Base-by-base conservation (phyloP, 768 basidiomycete species). In the Megacollybia marginata region DNA sequence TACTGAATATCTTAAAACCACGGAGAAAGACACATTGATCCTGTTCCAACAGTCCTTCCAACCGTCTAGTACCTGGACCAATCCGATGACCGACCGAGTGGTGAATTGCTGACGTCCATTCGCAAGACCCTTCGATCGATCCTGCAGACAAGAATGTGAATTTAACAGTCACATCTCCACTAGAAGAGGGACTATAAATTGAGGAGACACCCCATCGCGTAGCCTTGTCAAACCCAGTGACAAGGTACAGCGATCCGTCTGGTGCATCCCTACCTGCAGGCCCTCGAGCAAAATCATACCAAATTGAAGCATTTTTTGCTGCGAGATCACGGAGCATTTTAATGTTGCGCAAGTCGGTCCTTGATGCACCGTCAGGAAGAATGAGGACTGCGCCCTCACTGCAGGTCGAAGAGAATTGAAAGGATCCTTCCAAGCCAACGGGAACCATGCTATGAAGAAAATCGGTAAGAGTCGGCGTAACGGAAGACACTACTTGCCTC, bases 221-320 rank as follows among this genome's bases (percentile, higher is more conserved):
- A 10, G 43, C 13, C 23, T 50, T 50, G n/a, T 18, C 49, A 13
- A 32, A 45, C 20, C 49, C 49, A 11, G 49, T 46, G 7, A 50
- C 44, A 34, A 50, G 49, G 46, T 50, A 50, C 9, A 50, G 19
- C 15, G 34, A 36, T 7, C 33, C 19, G 15, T 45, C 49, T n/a
- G 23, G 15, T 15, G 23, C 13, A 13, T 16, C 23, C 5, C 44
- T 15, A 3, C 28, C 28, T 31, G 13, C 23, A 13, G 28, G 15
- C 23, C 20, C 46, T 15, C 12, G 23, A 20, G 28, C 44, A 20
- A 33, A 47, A 11, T 34, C 13, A 11, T 47, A 47, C 46, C 46
- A 47, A 47, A 12, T 9, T 12, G 28, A 11, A 12, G 23, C 46
- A 47, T 47, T 28, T 6, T 32, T 12, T 18, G 15, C 15, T 2